phyloP scores from a whole-genome alignment of 441 rosid species.

The Flueggea neowawraea region DNA sequence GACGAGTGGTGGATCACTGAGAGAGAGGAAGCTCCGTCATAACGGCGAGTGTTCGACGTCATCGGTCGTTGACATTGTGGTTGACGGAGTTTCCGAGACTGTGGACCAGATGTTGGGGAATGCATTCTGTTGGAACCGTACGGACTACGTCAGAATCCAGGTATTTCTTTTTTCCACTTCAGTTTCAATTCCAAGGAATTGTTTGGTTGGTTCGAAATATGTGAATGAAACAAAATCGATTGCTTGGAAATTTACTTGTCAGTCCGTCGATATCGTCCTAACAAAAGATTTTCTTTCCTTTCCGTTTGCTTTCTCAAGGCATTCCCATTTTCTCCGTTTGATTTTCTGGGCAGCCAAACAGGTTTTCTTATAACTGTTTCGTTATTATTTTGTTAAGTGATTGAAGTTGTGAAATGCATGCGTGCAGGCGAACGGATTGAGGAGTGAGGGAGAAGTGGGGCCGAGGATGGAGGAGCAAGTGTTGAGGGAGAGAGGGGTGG shows the following conservation, averaged over 20 bases:
- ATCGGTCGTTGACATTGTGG: slow-evolving; percentile 61
- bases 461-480: slow-evolving; percentile 48
- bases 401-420: slow-evolving; percentile 25
- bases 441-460: slow-evolving; percentile 34
- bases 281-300: too few species aligned
- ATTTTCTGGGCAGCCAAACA: too few species aligned
- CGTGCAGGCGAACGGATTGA: slow-evolving; percentile 60
- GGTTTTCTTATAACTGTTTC: too few species aligned
- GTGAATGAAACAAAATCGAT: neutral
- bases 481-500: slow-evolving; percentile 74
- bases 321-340: too few species aligned
- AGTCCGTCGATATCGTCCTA: too few species aligned
- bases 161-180: slow-evolving; percentile 21
- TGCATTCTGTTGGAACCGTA: slow-evolving; percentile 89
- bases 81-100: slow-evolving; percentile 88
- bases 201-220: slow-evolving; percentile 18
- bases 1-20: slow-evolving; percentile 18
- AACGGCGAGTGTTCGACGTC: slow-evolving; percentile 70
- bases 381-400: neutral
- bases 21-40: slow-evolving; percentile 25
- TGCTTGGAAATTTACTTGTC: too few species aligned
- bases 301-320: too few species aligned
- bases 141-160: slow-evolving; percentile 91
- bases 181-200: neutral
- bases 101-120: slow-evolving; percentile 92